Conservation (phyloP, 257 asterid species). For the Rubia yunnanensis region DNA sequence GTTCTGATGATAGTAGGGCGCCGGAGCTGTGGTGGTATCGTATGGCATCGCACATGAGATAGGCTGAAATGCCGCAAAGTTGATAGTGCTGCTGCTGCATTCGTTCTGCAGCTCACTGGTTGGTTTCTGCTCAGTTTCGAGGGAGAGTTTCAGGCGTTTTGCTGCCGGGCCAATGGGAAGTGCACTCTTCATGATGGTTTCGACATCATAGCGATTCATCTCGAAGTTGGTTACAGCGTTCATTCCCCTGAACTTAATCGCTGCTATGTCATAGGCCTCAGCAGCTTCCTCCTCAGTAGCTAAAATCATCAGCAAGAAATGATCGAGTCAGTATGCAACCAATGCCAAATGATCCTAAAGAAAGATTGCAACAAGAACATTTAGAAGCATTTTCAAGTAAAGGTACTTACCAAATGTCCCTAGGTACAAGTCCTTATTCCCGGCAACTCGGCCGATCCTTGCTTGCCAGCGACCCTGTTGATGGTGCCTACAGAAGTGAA, state of each 20-base stretch:
- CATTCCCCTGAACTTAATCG: constrained; percentile 79
- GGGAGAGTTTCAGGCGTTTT: constrained; percentile 61
- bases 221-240: constrained; percentile 89
- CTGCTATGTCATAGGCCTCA: constrained; percentile 94
- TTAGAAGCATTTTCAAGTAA: too few relatives aligned
- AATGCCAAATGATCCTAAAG: not conserved
- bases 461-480: constrained; percentile 99
- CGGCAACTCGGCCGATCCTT: constrained; percentile 94
- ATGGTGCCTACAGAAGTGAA: constrained; percentile 61
- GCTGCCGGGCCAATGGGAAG: constrained; percentile 88
- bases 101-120: constrained; percentile 26
- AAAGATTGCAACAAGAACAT: not conserved
- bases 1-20: constrained; percentile 33
- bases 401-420: constrained; percentile 70
- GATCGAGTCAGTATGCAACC: not conserved
- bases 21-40: constrained; percentile 20
- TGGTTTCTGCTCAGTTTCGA: constrained; percentile 45
- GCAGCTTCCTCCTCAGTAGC: constrained; percentile 99
- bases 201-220: constrained; percentile 84
- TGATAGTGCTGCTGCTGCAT: constrained; percentile 40
- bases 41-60: constrained; percentile 61
- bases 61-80: constrained; percentile 49
- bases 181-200: constrained; percentile 65
- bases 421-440: constrained; percentile 84
- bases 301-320: constrained; percentile 10